Conservation (phyloP, 2,329 filamentous ascomycete species). For the Exophiala xenobiotica region DNA sequence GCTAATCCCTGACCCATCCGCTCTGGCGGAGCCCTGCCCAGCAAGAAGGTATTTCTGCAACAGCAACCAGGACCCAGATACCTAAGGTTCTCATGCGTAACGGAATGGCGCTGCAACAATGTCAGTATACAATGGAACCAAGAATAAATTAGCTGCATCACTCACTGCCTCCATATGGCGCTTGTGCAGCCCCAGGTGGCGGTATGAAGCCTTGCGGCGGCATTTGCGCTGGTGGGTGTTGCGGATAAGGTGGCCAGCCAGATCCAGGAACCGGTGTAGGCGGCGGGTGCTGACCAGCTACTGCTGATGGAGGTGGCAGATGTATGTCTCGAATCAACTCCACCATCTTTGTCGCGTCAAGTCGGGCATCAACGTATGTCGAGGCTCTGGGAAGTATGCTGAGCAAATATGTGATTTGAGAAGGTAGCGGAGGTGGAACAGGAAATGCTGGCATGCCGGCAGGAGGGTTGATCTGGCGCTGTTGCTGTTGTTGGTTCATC, state of each 20-base stretch:
- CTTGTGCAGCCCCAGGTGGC: constrained; percentile 20
- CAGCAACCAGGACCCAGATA: too few species aligned
- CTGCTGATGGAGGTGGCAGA: constrained; percentile 55
- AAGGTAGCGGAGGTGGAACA: constrained; percentile 67
- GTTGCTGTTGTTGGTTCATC: constrained; percentile 62
- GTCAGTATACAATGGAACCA: constrained; percentile 1
- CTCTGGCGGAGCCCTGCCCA: too few species aligned
- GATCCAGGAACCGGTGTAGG: constrained; percentile 14
- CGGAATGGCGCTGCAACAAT: constrained; percentile 10
- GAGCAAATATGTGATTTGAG: constrained; percentile 62
- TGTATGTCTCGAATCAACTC: constrained; percentile 60
- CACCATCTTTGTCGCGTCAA: constrained; percentile 71
- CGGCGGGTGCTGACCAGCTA: constrained; percentile 29
- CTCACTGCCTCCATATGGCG: constrained; percentile 29
- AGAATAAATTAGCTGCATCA: not conserved
- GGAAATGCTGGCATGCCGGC: constrained; percentile 52
- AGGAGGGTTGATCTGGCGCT: constrained; percentile 28
- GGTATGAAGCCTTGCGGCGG: constrained; percentile 26
- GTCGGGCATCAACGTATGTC: constrained; percentile 68
- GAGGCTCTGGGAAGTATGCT: constrained; percentile 73
- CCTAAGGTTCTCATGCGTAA: constrained; percentile 10
- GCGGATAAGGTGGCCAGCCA: constrained; percentile 35
- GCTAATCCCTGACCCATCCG: not conserved
- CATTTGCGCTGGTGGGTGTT: constrained; percentile 32
- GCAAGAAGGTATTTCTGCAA: too few species aligned